Conservation (phyloP, 768 basidiomycete species). For the Cytidiella melzeri region DNA sequence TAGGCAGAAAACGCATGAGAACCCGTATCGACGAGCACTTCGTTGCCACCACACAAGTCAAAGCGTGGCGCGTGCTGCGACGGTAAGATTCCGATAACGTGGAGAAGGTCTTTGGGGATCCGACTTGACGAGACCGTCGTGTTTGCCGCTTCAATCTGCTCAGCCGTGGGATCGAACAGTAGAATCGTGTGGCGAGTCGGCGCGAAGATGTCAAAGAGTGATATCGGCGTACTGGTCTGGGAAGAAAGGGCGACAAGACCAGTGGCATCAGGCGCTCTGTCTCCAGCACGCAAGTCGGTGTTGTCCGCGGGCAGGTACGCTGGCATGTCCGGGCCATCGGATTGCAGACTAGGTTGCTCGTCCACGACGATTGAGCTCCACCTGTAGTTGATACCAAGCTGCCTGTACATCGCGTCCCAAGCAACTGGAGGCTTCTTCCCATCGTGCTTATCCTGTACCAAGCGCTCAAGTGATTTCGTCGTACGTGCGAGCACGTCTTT, state of each 20-base stretch:
- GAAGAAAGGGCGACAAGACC: neutral
- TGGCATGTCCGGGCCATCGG: slow-evolving; percentile 1
- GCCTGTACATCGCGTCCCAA: slow-evolving; percentile 3
- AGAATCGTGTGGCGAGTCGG: slow-evolving; percentile 1
- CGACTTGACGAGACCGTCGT: neutral
- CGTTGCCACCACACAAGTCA: neutral
- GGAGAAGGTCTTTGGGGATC: neutral
- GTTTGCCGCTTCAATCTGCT: neutral
- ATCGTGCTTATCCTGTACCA: too few relatives aligned
- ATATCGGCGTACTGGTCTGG: neutral
- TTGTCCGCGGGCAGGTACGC: slow-evolving; percentile 1
- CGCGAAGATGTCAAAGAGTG: slow-evolving; percentile 1
- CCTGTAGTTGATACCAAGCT: slow-evolving; percentile 26
- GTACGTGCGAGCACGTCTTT: slow-evolving; percentile 14
- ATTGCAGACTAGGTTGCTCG: neutral
- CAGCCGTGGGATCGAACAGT: neutral
- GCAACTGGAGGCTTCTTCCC: neutral
- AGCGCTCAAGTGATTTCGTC: slow-evolving; percentile 3
- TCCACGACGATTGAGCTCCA: slow-evolving; percentile 19
- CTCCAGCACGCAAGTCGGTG: slow-evolving; percentile 3
- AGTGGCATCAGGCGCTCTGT: slow-evolving; percentile 8
- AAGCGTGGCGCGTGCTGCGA: neutral
- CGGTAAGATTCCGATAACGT: neutral
- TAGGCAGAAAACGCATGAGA: neutral
- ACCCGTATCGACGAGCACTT: slow-evolving; percentile 1